Percentiles rank a stretch among this genome's conserved stretches.
phyloP scores from a whole-genome alignment of 805 yeast genomes.

The Saccharomycopsis fibuligera region DNA sequence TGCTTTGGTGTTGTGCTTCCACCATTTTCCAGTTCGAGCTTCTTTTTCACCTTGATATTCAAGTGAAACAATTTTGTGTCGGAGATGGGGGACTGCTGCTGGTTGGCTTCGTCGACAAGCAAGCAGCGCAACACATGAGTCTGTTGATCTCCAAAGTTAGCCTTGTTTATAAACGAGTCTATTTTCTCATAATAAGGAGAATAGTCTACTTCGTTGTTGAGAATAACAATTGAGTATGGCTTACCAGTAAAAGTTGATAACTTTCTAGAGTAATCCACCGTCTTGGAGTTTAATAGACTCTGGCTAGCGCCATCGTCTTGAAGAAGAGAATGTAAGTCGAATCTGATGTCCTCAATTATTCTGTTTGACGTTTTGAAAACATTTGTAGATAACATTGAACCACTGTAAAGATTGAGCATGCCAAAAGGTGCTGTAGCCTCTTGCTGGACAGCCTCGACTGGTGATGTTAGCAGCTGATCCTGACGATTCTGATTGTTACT shows the following conservation, averaged over 20 bases:
- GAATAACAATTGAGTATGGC: constrained; percentile 33
- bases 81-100: background rate
- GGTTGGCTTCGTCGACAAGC: constrained; percentile 2
- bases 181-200: background rate
- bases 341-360: constrained; percentile 55
- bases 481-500: no score
- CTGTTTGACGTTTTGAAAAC: constrained; percentile 60
- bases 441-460: no score
- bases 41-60: constrained; percentile 5
- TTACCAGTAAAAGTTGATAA: constrained; percentile 13
- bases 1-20: background rate
- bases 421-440: background rate
- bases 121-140: constrained; percentile 1
- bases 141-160: background rate
- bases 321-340: constrained; percentile 33
- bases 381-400: no score
- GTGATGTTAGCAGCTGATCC: no score
- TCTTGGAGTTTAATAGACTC: constrained; percentile 27
- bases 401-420: background rate
- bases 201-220: constrained; percentile 9
- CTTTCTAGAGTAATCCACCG: constrained; percentile 13
- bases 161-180: background rate
- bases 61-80: constrained; percentile 6
- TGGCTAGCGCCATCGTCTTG: constrained; percentile 3
- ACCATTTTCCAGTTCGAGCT: background rate